Evolutionary conservation across 2,329 filamentous ascomycete genomes (phyloP), one percentile per base, ranked within the genome.

Genomic region (Acrocalymma vagum): DNA sequence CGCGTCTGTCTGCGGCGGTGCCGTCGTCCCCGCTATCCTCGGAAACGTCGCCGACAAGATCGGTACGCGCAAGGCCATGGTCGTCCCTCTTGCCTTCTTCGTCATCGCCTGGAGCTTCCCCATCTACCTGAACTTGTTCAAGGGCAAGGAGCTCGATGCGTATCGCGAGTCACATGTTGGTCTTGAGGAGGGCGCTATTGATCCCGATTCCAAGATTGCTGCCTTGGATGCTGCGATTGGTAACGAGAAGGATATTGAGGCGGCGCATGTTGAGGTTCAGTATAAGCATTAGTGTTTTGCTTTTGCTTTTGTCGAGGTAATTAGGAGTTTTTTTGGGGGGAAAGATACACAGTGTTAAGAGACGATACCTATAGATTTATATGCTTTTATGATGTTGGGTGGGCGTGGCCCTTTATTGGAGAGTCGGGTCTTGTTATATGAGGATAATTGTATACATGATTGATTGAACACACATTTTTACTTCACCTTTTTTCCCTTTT

Each of bases 31-130:
- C 1, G 65, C 63, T 20, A 65, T 70, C 14, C 51, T 67, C 6
- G 66, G 66, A 8, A 68, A 67, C 22, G 65, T 69, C 3, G 64
- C 66, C 2, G 64, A 69, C 29, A 44, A 39, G 29, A 66, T 60
- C 14, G 63, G 62, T 10, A 67, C 60, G 3, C 38, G 62, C 22
- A 58, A 60, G 33, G 67, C 65, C 11, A 68, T 70, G 65, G 64
- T 64, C 26, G 62, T 70, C 9, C 66, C 66, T 7, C 33, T 69
- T 9, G 54, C 57, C 4, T 69, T 69, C 57, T 70, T 66, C 48
- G 23, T 51, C n/a, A 45, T 66, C 11, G 62, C 67, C 2, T 70
- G 65, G 63, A 53, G 49, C 11, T 70, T 63, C 48, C 65, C 67
- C 2, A 61, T 70, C 43, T 70, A 70, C 46, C 48, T 69, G 20